Conservation (phyloP, 768 basidiomycete genomes). For the Dentipellis fragilis region DNA sequence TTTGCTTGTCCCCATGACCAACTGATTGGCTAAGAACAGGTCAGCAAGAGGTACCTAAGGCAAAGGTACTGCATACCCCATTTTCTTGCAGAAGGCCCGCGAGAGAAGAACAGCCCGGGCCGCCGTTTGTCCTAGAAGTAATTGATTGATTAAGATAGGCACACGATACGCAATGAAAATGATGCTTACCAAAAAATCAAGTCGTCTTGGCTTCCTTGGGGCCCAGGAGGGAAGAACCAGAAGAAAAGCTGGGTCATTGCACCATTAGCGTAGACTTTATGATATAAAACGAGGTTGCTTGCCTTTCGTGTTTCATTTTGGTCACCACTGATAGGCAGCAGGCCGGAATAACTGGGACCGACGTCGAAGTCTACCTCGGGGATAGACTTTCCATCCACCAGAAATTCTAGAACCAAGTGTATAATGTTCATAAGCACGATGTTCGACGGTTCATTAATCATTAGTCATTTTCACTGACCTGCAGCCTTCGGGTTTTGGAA, state of each 20-base stretch:
- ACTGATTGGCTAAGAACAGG: conserved; percentile 7
- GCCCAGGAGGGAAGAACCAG: conserved; percentile 12
- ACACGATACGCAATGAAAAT: background rate
- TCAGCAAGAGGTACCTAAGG: background rate
- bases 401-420: background rate
- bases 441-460: background rate
- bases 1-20: conserved; percentile 14
- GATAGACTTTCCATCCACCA: conserved; percentile 6
- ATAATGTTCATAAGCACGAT: background rate
- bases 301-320: conserved; percentile 11
- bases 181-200: conserved; percentile 11
- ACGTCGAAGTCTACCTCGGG: conserved; percentile 12
- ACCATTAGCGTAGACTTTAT: background rate
- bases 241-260: conserved; percentile 7
- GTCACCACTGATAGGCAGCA: conserved; percentile 10
- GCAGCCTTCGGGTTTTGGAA: background rate
- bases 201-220: conserved; percentile 8
- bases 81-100: conserved; percentile 13
- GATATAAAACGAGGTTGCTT: background rate
- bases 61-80: conserved; percentile 2
- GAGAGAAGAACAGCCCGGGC: conserved; percentile 13
- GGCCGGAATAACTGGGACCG: conserved; percentile 12
- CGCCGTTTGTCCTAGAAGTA: conserved; percentile 11
- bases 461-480: background rate
- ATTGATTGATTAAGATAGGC: background rate